phyloP scores from a whole-genome alignment of 2,329 filamentous ascomycete genomes.

The Lizonia empirigonia region DNA sequence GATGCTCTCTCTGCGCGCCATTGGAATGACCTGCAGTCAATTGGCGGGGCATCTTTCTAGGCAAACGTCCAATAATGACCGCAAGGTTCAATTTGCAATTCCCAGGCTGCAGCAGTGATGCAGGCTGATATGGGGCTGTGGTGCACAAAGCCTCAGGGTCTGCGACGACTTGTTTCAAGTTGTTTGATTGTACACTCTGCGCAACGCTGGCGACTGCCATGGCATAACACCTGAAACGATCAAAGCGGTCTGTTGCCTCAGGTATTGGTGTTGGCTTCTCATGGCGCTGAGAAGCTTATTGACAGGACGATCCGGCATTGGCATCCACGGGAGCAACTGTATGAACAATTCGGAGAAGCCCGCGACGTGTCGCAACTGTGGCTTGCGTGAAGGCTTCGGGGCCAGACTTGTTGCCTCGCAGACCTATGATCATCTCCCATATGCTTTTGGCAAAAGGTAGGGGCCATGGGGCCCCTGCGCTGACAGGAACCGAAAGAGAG shows the following conservation, averaged over 20 bases:
- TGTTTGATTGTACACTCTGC: constrained; percentile 19
- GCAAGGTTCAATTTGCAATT: constrained; percentile 9
- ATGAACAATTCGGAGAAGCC: constrained; percentile 13
- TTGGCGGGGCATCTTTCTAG: neutral
- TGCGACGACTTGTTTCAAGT: constrained; percentile 17
- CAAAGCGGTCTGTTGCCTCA: neutral
- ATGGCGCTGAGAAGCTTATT: neutral
- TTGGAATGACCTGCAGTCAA: neutral
- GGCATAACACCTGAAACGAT: constrained; percentile 4
- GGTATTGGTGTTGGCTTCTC: constrained; percentile 1
- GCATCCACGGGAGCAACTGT: constrained; percentile 11
- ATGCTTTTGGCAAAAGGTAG: constrained; percentile 7
- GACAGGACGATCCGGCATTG: constrained; percentile 23
- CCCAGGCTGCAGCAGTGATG: constrained; percentile 7
- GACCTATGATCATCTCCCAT: constrained; percentile 13
- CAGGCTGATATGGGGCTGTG: constrained; percentile 2
- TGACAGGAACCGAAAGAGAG: constrained; percentile 24
- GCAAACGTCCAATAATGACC: constrained; percentile 3
- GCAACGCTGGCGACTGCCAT: constrained; percentile 12
- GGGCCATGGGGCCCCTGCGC: constrained; percentile 27
- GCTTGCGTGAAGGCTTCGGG: constrained; percentile 7
- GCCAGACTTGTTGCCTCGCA: constrained; percentile 9
- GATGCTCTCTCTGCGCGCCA: constrained; percentile 10
- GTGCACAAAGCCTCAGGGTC: constrained; percentile 4
- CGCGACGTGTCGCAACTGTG: constrained; percentile 11